These are phyloP conservation scores for Fonsecaea multimorphosa DNA, from an alignment of 2,329 filamentous ascomycete genomes.

Conservation along the genomic window DNA sequence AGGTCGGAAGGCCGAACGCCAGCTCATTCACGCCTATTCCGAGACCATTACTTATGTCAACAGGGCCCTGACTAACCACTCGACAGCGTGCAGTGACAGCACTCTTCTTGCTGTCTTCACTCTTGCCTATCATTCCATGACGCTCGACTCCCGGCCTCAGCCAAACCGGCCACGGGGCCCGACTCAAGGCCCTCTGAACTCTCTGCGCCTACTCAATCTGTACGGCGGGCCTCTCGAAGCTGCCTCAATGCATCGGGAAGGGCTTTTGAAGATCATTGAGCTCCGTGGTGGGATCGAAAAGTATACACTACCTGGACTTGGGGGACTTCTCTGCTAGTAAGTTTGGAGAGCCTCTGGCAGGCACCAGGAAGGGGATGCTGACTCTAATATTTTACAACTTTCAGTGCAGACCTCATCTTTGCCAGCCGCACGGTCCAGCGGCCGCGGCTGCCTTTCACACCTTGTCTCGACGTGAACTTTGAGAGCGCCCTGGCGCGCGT, in stretches of 20 bases:
- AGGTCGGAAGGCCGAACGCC: not conserved
- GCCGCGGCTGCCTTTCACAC: constrained; percentile 1
- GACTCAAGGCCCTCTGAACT: constrained; percentile 16
- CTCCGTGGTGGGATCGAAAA: constrained; percentile 34
- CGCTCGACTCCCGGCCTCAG: not conserved
- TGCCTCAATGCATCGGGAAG: constrained; percentile 34
- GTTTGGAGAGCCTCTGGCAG: not conserved
- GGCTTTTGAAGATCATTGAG: constrained; percentile 35
- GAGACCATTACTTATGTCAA: constrained; percentile 12
- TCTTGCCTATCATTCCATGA: constrained; percentile 13
- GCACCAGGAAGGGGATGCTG: not conserved
- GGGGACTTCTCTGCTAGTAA: constrained; percentile 18
- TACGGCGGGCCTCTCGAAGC: constrained; percentile 20
- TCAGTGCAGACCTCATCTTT: constrained; percentile 5
- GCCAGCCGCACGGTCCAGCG: constrained; percentile 12
- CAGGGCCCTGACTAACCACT: not conserved
- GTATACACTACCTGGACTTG: constrained; percentile 15
- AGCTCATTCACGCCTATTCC: constrained; percentile 6
- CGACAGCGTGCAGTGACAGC: constrained; percentile 7
- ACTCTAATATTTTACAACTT: not conserved
- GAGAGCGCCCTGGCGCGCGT: constrained; percentile 2
- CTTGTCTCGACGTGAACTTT: constrained; percentile 3
- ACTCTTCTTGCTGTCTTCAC: constrained; percentile 6
- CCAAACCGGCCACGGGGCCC: not conserved
- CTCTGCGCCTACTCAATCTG: constrained; percentile 21